Base-by-base conservation (phyloP, 2,329 filamentous ascomycete species). In the Pseudogymnoascus sp. region DNA sequence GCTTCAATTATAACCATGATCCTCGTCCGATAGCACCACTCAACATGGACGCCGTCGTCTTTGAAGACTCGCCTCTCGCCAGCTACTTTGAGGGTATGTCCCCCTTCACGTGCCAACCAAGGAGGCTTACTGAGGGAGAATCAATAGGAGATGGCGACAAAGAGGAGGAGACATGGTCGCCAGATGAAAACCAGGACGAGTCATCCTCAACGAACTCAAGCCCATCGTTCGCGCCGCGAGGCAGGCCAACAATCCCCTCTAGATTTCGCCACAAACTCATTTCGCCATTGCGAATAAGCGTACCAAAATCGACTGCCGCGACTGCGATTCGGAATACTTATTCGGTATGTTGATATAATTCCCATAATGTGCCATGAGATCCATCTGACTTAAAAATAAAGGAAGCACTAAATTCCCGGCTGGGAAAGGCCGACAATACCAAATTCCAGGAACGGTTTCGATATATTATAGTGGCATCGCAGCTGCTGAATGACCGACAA, bases 401-500 rank as follows among this genome's bases (percentile, higher is more conserved):
- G 87, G 83, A 82, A 70, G 88, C 84, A 8, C 82, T 93, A 64
- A 89, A 88, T 67, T 86, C 87, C 42, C 83, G 85, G 65, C 82
- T 96, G 66, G 87, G 90, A 63, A 82, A 87, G 67, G 86, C 84
- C 69, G 92, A 96, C 70, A 96, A 93, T 72, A 83, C 88, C 68
- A 87, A 87, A 68, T 96, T 97, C 71, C 82, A 96, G 64, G 93
- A 97, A 76, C 89, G 92, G 72, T 97, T 97, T 72, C 89, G 93
- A 67, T 97, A 97, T 76, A 89, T 90, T 21, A 90, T 97, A 67
- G 89, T 97, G 71, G 92, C 92, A 61, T 97, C 93, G 21, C 92
- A 96, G 73, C 82, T 97, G 13, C 80, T 97, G 42, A 91, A 86
- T 70, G 89, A 89, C 42, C 83, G 89, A 68, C 82, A 84, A 3